Evolutionary conservation across 2,329 filamentous ascomycete genomes (phyloP), one percentile per base, ranked within the genome.

Genomic region (Corniculantispora saksenae): DNA sequence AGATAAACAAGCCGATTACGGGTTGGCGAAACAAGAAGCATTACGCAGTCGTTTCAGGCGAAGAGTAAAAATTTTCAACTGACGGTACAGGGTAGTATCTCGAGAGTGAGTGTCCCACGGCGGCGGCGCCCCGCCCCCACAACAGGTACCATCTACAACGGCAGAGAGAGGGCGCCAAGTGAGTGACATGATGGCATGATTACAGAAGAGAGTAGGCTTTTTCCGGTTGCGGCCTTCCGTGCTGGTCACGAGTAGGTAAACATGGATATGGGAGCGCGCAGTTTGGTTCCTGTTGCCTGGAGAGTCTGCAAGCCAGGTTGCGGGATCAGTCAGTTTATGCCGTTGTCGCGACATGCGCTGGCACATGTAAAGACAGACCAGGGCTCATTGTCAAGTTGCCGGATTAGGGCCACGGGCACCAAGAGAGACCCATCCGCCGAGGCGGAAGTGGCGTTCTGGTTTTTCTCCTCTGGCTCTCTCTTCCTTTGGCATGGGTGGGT

Each of bases 61-160:
- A 29, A 23, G 23, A 21, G 27, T 17, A 35, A 43, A 21, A 43
- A 43, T 38, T 54, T 54, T 35, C 25, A n/a, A 35, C 6, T 32
- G 23, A 7, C 13, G 40, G 56, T 61, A 27, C 47, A 61, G 48
- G 58, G 58, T 61, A 61, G 48, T 21, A 43, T 29, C 35, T 15
- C 40, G 23, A 10, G 38, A 8, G 35, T 38, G 35, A 38, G 35
- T 38, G 13, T 38, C 38, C 38, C 6, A 43, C 38, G 38, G 17
- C 38, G 38, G 38, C 38, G 38, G 4, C 38, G 53, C 57, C 58
- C 58, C 58, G 29, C 58, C 45, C 29, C 58, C 58, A 40, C 58
- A 51, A 6, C 29, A 60, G 43, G 45, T 60, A 48, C 45, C 29
- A 38, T 60, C 29, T 45, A 27, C 54, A 57, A 40, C 21, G 13